Evolutionary conservation across 495 filamentous ascomycete genomes (phyloP).

Genomic region (Extremus antarcticus): DNA sequence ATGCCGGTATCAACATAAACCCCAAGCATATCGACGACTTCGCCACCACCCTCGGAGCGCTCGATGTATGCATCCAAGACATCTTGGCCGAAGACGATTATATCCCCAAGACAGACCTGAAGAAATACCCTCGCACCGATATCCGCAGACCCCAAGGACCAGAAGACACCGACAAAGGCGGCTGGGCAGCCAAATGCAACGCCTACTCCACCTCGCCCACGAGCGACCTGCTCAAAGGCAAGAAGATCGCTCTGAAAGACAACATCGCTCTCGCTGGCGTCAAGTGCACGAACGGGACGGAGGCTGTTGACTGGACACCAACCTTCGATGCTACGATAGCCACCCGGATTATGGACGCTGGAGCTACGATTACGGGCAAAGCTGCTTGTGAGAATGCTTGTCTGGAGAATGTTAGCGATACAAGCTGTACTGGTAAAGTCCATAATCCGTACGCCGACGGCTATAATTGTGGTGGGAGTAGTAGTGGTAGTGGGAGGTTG

Average conservation of each 20-base stretch:
- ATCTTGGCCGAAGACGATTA: constrained; percentile 5
- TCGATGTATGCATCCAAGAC: constrained; percentile 1
- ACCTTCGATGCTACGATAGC: constrained; percentile 33
- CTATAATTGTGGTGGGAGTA: constrained; percentile 45
- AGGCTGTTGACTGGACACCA: constrained; percentile 20
- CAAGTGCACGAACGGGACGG: constrained; percentile 21
- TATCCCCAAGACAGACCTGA: background rate
- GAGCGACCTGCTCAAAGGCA: constrained; percentile 13
- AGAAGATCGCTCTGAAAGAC: constrained; percentile 23
- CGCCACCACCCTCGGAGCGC: constrained; percentile 1
- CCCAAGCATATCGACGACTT: background rate
- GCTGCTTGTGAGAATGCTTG: constrained; percentile 35
- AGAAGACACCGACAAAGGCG: constrained; percentile 7
- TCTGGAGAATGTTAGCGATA: constrained; percentile 25
- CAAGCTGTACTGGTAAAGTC: constrained; percentile 32
- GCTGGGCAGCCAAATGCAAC: constrained; percentile 6
- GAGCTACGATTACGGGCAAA: constrained; percentile 29
- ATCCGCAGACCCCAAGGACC: background rate
- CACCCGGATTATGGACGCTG: constrained; percentile 36
- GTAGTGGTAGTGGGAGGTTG: constrained; percentile 43
- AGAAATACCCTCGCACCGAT: constrained; percentile 6
- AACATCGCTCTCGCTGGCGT: constrained; percentile 23
- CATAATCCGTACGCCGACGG: constrained; percentile 28
- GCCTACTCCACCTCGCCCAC: constrained; percentile 1
- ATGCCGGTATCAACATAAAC: background rate